Evolutionary conservation across 495 filamentous ascomycete genomes (phyloP).

Genomic region (Penicillium steckii): DNA sequence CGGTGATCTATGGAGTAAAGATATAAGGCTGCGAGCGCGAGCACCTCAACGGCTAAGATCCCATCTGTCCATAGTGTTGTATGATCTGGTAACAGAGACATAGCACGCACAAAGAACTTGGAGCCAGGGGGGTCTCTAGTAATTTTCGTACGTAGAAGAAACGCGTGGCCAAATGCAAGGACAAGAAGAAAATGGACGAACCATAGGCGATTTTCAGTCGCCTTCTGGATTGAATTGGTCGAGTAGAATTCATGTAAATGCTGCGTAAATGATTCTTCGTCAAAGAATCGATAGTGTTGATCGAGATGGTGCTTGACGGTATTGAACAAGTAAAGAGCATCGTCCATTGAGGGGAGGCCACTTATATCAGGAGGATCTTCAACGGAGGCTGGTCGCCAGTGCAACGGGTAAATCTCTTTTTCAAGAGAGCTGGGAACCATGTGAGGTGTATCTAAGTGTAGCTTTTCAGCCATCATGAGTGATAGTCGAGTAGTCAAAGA

Average conservation of each 20-base stretch:
- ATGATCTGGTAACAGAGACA: conserved; percentile 37
- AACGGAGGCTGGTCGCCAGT: conserved; percentile 20
- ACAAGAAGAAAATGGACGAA: conserved; percentile 39
- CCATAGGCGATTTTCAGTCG: conserved; percentile 28
- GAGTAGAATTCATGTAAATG: conserved; percentile 32
- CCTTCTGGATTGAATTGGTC: conserved; percentile 14
- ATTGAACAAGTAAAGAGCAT: conserved; percentile 36
- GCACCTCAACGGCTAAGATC: conserved; percentile 30
- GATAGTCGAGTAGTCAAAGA: conserved; percentile 29
- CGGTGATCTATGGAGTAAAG: conserved; percentile 36
- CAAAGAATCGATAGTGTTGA: conserved; percentile 35
- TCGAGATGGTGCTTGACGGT: conserved; percentile 37
- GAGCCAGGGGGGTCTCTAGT: conserved; percentile 28
- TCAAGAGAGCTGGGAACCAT: conserved; percentile 18
- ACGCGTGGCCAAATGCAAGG: conserved; percentile 40
- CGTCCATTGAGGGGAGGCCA: conserved; percentile 32
- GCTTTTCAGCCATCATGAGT: conserved; percentile 30
- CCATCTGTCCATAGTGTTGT: conserved; percentile 26
- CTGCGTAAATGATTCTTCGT: conserved; percentile 29
- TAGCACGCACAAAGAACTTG: conserved; percentile 36
- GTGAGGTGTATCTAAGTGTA: conserved; percentile 10
- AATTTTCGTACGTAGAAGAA: conserved; percentile 21
- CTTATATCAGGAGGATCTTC: conserved; percentile 24
- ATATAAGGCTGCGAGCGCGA: conserved; percentile 37
- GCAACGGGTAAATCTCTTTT: conserved; percentile 31